Base-by-base conservation (phyloP, 2,329 filamentous ascomycete genomes). In the Chrysosporium queenslandicum region DNA sequence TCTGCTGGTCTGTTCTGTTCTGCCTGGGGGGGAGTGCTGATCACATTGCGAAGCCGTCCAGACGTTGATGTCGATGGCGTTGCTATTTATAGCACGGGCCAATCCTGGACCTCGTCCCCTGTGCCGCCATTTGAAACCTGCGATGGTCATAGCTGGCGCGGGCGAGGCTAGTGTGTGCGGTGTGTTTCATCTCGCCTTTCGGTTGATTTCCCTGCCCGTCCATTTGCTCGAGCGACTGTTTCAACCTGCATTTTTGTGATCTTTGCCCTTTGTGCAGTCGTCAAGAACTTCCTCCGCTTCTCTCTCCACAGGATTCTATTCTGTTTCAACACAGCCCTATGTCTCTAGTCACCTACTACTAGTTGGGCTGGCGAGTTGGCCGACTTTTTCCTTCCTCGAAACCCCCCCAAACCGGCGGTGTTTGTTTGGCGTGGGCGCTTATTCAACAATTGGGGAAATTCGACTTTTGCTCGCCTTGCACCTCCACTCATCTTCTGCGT, bases 271-370 rank as follows among this genome's bases (percentile, higher is more conserved):
- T 32, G 21, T 9, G 9, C 27, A 29, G 27, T 45, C 9, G 25
- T 29, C 41, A 27, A 45, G 41, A 45, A 27, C 37, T 40, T 11
- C 37, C 18, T 23, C 37, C 4, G n/a, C 18, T 4, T 2, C 12
- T 18, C 29, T 2, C 18, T 41, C 37, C 18, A 34, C 37, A 16
- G 25, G 23, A 18, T 11, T n/a, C n/a, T n/a, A n/a, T 14, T 40
- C 40, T 43, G 49, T 45, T 51, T 51, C 49, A 51, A 51, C 49
- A 45, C 49, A 37, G 40, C 30, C 48, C 48, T 43, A 50, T 27
- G 36, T 18, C 47, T 39, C 46, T 3, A 37, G 14, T 14, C n/a
- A 37, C 12, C 36, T 5, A 18, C 3, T 20, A n/a, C n/a, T n/a
- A n/a, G n/a, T n/a, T n/a, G 6, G 23, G 37, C 23, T 29, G 5